These are phyloP conservation scores for Paecilomyces sp. DNA, from an alignment of 2,329 filamentous ascomycete species.

Conservation along the genomic window DNA sequence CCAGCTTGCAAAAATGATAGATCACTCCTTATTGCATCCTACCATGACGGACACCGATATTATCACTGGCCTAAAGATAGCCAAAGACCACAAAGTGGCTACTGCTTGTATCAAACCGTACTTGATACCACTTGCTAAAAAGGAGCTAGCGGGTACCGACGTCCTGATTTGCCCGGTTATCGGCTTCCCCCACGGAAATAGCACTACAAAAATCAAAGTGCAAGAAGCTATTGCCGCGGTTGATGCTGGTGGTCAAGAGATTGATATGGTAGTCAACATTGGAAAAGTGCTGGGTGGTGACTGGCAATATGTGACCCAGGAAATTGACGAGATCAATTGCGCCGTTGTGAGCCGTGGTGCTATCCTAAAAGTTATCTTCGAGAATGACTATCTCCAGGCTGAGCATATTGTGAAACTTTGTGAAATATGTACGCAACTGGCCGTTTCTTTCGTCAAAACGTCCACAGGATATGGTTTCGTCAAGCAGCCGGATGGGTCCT, in stretches of 20 bases:
- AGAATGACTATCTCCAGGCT: slow-evolving; percentile 51
- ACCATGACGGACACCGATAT: slow-evolving; percentile 54
- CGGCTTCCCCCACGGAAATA: slow-evolving; percentile 56
- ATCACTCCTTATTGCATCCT: slow-evolving; percentile 56
- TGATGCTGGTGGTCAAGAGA: slow-evolving; percentile 44
- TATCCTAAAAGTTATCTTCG: slow-evolving; percentile 55
- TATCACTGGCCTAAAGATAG: slow-evolving; percentile 41
- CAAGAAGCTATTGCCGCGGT: slow-evolving; percentile 46
- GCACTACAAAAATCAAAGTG: slow-evolving; percentile 48
- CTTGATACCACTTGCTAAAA: slow-evolving; percentile 41
- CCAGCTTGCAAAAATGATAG: slow-evolving; percentile 38
- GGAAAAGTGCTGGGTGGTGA: slow-evolving; percentile 51
- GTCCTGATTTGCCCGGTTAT: slow-evolving; percentile 53
- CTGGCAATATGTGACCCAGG: slow-evolving; percentile 50
- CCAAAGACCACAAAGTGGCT: slow-evolving; percentile 44
- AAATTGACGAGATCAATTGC: slow-evolving; percentile 46
- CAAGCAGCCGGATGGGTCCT: slow-evolving; percentile 46
- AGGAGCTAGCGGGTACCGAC: slow-evolving; percentile 40
- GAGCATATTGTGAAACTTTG: slow-evolving; percentile 48
- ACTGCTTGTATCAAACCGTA: slow-evolving; percentile 56
- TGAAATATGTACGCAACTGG: slow-evolving; percentile 45
- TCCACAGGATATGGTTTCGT: slow-evolving; percentile 56
- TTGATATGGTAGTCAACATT: slow-evolving; percentile 58
- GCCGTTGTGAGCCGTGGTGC: slow-evolving; percentile 39
- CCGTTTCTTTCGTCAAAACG: slow-evolving; percentile 54